Evolutionary conservation across 306 rosid genomes (phyloP).

Genomic region (Adenanthera pavonina): DNA sequence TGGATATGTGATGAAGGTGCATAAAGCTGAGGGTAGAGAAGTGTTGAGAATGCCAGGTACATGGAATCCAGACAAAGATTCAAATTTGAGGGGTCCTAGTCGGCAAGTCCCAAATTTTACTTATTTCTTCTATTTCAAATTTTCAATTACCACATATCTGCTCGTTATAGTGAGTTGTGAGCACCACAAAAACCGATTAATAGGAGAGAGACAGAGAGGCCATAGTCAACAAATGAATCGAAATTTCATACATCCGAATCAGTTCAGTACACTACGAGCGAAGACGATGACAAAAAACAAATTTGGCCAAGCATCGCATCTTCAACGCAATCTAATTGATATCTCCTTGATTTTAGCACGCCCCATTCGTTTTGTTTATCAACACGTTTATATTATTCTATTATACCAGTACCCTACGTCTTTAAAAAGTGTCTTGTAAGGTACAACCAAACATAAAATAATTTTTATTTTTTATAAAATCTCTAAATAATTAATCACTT

Average conservation of each 20-base stretch:
- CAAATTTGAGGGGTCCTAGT: neutral
- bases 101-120: neutral
- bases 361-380: neutral
- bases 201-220: neutral
- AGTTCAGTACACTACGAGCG: neutral
- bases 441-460: too few relatives aligned
- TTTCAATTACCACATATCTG: neutral
- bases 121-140: neutral
- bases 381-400: too few relatives aligned
- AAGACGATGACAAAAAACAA: neutral
- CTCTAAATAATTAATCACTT: too few relatives aligned
- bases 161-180: neutral
- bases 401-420: too few relatives aligned
- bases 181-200: neutral
- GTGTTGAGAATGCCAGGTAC: neutral
- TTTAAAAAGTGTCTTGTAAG: too few relatives aligned
- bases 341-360: neutral
- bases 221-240: conserved; percentile 35
- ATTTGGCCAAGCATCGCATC: neutral
- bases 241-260: conserved; percentile 11
- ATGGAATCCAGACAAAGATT: neutral
- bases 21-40: neutral
- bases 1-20: neutral
- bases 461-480: too few relatives aligned
- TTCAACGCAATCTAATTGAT: neutral